phyloP scores from a whole-genome alignment of 352 stramenopile genomes.

The Chrysophaeum taylorii region DNA sequence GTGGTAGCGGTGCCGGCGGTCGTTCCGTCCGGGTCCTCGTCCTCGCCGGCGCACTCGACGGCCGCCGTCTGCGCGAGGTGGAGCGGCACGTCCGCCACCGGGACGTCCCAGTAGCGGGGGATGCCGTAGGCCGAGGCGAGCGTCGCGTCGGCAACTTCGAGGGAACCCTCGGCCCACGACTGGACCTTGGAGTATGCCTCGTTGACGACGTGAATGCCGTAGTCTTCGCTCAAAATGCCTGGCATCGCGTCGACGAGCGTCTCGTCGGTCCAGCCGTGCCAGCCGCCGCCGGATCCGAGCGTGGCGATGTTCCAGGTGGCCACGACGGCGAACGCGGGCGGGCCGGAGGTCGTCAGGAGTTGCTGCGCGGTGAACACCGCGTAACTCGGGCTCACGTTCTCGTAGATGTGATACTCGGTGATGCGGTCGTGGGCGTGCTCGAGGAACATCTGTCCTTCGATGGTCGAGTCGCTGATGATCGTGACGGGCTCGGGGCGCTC shows the following conservation, averaged over 20 bases:
- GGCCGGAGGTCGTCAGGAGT: neutral
- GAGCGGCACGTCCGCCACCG: slow-evolving; percentile 9
- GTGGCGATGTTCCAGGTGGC: slow-evolving; percentile 21
- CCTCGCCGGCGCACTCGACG: slow-evolving; percentile 19
- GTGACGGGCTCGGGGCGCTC: slow-evolving; percentile 24
- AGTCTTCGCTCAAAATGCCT: too few relatives aligned
- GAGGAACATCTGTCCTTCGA: slow-evolving; percentile 17
- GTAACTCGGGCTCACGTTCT: slow-evolving; percentile 12
- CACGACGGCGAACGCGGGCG: slow-evolving; percentile 17
- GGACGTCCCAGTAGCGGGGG: slow-evolving; percentile 21
- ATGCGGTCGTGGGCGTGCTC: slow-evolving; percentile 22
- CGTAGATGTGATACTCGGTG: slow-evolving; percentile 17
- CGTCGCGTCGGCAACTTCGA: slow-evolving; percentile 20
- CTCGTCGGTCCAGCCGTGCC: slow-evolving; percentile 24
- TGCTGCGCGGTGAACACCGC: slow-evolving; percentile 14
- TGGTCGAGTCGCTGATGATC: slow-evolving; percentile 16
- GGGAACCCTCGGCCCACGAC: slow-evolving; percentile 22
- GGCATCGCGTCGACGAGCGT: slow-evolving; percentile 16
- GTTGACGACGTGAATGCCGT: slow-evolving; percentile 20
- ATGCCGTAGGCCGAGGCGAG: slow-evolving; percentile 21
- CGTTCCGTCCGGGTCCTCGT: neutral
- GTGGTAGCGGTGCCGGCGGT: neutral
- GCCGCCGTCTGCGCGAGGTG: slow-evolving; percentile 19
- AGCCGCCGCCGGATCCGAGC: slow-evolving; percentile 17
- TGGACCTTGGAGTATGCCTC: slow-evolving; percentile 22